Evolutionary conservation across 2,329 filamentous ascomycete species (phyloP).

Genomic region (Aspergillus clavatus): DNA sequence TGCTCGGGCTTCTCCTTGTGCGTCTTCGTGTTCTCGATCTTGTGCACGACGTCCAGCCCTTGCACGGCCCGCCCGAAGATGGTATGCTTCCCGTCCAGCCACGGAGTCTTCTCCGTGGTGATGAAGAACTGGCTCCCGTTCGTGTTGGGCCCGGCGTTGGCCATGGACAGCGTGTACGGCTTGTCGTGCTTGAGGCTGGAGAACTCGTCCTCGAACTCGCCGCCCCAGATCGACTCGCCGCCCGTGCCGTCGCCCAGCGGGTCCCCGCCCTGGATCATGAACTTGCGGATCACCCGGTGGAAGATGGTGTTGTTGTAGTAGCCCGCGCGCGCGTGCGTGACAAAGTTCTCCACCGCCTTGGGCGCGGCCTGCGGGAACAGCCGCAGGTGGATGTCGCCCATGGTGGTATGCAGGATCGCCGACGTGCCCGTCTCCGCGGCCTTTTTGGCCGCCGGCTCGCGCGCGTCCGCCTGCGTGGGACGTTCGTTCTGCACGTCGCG

Average conservation of each 20-base stretch:
- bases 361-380: slow-evolving; percentile 91
- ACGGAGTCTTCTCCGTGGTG: slow-evolving; percentile 93
- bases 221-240: slow-evolving; percentile 89
- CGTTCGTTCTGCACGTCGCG: slow-evolving; percentile 95
- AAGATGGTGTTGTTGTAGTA: slow-evolving; percentile 99
- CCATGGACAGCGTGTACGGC: slow-evolving; percentile 95
- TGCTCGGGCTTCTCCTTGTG: slow-evolving; percentile 92
- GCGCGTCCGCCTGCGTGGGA: slow-evolving; percentile 59
- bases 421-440: slow-evolving; percentile 68
- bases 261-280: slow-evolving; percentile 91
- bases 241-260: slow-evolving; percentile 84
- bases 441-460: slow-evolving; percentile 51
- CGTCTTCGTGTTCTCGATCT: slow-evolving; percentile 86
- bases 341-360: slow-evolving; percentile 95
- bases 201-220: slow-evolving; percentile 89
- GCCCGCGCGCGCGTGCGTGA: slow-evolving; percentile 78
- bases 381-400: slow-evolving; percentile 89
- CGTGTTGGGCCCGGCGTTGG: slow-evolving; percentile 90
- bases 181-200: slow-evolving; percentile 88
- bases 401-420: slow-evolving; percentile 84
- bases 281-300: slow-evolving; percentile 93
- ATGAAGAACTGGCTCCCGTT: slow-evolving; percentile 99
- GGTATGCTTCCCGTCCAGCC: slow-evolving; percentile 94
- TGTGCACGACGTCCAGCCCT: slow-evolving; percentile 89
- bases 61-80: slow-evolving; percentile 89